A percentile compares a stretch with the other conserved stretches of the same genome.
phyloP scores from a whole-genome alignment of 2,329 filamentous ascomycete genomes.

The Cytospora chrysosperma region DNA sequence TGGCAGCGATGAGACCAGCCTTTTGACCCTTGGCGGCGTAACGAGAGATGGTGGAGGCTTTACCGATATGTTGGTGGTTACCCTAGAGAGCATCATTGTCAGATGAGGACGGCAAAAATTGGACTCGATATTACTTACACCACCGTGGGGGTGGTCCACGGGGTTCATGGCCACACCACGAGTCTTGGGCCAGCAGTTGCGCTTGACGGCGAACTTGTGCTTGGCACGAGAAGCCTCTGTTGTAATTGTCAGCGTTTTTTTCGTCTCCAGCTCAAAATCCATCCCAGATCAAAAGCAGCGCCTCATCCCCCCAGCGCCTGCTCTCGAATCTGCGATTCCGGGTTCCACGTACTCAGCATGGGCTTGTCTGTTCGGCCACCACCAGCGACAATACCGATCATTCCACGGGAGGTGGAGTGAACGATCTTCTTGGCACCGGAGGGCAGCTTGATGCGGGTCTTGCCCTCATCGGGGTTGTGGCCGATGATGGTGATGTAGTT shows the following conservation, averaged over 20 bases:
- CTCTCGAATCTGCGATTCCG: slow-evolving; percentile 23
- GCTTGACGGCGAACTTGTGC: slow-evolving; percentile 99
- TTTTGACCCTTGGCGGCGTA: slow-evolving; percentile 99
- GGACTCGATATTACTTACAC: slow-evolving; percentile 53
- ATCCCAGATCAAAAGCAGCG: not conserved
- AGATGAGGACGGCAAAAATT: slow-evolving; percentile 33
- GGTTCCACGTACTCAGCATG: slow-evolving; percentile 71
- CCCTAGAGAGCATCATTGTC: slow-evolving; percentile 56
- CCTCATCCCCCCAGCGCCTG: slow-evolving; percentile 4
- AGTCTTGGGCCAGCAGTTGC: slow-evolving; percentile 99
- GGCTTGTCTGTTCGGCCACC: slow-evolving; percentile 99
- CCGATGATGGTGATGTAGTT: slow-evolving; percentile 99
- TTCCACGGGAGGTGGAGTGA: slow-evolving; percentile 86
- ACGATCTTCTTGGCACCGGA: slow-evolving; percentile 99
- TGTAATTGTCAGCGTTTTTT: slow-evolving; percentile 40
- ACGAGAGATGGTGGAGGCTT: slow-evolving; percentile 98
- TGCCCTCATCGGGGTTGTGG: slow-evolving; percentile 98
- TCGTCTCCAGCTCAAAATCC: not conserved
- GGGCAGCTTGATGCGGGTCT: slow-evolving; percentile 99
- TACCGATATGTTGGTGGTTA: slow-evolving; percentile 99
- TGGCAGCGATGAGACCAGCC: slow-evolving; percentile 99
- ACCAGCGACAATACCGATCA: slow-evolving; percentile 99
- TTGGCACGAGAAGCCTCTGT: slow-evolving; percentile 98
- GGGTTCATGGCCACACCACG: slow-evolving; percentile 99
- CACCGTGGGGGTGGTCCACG: slow-evolving; percentile 97